Evolutionary conservation across 2,329 filamentous ascomycete species (phyloP), one percentile per base, ranked within the genome.

Genomic region (Parasarocladium wereldwijsianum): DNA sequence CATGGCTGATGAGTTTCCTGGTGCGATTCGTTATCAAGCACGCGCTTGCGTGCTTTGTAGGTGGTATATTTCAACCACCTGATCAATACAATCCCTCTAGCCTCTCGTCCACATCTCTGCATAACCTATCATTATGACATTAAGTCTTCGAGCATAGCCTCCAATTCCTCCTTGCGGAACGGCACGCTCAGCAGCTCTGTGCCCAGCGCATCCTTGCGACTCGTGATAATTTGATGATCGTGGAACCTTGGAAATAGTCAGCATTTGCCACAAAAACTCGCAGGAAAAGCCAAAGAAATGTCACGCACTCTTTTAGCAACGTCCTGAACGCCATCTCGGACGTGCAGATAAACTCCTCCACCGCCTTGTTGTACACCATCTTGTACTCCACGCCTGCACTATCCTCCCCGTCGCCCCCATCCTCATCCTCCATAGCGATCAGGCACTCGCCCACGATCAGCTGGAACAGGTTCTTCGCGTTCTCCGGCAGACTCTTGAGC

Each of bases 141-240:
- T 24, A 57, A 40, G 35, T 96, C 90, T 47, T 94, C 87, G 38
- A 96, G 52, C 26, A 93, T 80, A 2, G 69, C 76, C 52, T 94
- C 87, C 46, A 96, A 62, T 54, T 98, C 90, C 39, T 93, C 85
- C 41, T 76, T 78, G 24, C 76, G 66, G 46, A 96, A 84, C 0
- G 90, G 90, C 10, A 93, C 71, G 40, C 81, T 79, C 26, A 98
- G 54, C 31, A 90, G 60, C 49, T 96, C 90, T 3, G 79, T 86
- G 3, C 90, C 90, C 33, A 86, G 61, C 0, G 70, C 68, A 50
- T 98, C 87, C 47, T 87, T 87, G 37, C 76, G 72, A 37, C 81
- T 92, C 32, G 83, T 83, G 38, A 98, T 80, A 74, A 98, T 96
- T 47, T 94, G 84, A 58, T 98, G 90, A 45, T 98, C 90, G 49